Conservation (phyloP, 208 protist genomes). For the Leishmania turanica region DNA sequence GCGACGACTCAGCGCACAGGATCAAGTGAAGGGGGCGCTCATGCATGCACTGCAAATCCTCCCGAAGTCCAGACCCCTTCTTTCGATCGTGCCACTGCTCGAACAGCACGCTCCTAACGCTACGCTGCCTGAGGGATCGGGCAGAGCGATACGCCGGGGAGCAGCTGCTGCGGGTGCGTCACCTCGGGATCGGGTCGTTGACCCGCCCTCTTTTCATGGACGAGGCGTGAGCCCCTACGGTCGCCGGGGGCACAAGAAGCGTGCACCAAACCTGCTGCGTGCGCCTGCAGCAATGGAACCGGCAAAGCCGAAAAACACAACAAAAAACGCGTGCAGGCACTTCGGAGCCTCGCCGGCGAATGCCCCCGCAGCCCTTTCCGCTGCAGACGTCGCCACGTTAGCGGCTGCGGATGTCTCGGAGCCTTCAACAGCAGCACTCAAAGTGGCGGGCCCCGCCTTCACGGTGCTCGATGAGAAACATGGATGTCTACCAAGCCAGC, state of each 20-base stretch:
- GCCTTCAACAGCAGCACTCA: neutral
- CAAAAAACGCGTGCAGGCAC: neutral
- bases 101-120: too few species aligned
- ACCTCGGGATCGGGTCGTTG: too few species aligned
- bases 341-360: neutral
- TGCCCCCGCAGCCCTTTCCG: neutral
- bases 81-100: too few species aligned
- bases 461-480: neutral
- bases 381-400: neutral
- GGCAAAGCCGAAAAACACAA: neutral
- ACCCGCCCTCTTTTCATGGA: too few species aligned
- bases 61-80: too few species aligned
- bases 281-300: neutral
- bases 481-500: neutral
- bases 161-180: too few species aligned
- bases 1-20: too few species aligned
- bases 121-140: too few species aligned
- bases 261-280: neutral
- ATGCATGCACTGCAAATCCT: too few species aligned
- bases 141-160: too few species aligned
- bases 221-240: neutral
- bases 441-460: neutral
- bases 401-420: neutral
- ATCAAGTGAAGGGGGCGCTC: too few species aligned
- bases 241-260: neutral